Evolutionary conservation across 768 basidiomycete species (phyloP).

Genomic region (Tulasnella sp.): DNA sequence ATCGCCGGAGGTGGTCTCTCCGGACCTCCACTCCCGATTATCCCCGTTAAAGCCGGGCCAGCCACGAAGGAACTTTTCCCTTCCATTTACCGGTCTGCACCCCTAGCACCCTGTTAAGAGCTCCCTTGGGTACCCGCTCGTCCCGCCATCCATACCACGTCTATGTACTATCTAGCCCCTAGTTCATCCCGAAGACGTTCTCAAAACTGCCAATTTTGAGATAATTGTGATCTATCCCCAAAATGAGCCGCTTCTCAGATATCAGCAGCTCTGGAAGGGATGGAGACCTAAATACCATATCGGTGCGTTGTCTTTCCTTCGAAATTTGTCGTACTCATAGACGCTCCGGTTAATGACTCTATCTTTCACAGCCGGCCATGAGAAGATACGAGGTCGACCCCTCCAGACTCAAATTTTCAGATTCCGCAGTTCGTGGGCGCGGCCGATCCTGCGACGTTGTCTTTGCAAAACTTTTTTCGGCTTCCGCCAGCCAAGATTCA

Average conservation of each 20-base stretch:
- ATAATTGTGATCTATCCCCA: not conserved
- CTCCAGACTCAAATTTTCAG: constrained; percentile 1
- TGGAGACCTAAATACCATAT: not conserved
- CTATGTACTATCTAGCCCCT: not conserved
- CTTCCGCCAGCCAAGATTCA: constrained; percentile 1
- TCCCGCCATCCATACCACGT: not conserved
- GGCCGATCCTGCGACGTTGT: constrained; percentile 11
- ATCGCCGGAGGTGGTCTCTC: not conserved
- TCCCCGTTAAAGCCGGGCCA: not conserved
- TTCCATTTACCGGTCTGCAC: not conserved
- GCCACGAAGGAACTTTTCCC: not conserved
- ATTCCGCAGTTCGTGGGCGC: not conserved
- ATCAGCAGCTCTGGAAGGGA: not conserved
- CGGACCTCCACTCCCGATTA: not conserved
- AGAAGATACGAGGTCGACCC: not conserved
- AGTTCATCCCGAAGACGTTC: not conserved
- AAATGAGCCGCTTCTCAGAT: constrained; percentile 14
- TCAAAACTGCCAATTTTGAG: not conserved
- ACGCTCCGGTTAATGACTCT: not conserved
- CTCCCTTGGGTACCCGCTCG: not conserved
- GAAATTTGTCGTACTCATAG: not conserved
- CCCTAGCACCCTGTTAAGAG: not conserved
- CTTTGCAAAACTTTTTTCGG: constrained; percentile 3
- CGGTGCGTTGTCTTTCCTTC: not conserved
- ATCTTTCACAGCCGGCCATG: not conserved